Percentiles rank a stretch among this genome's conserved stretches.
phyloP scores from a whole-genome alignment of 73 alveolate species.

The Paramecium biaurelia region DNA sequence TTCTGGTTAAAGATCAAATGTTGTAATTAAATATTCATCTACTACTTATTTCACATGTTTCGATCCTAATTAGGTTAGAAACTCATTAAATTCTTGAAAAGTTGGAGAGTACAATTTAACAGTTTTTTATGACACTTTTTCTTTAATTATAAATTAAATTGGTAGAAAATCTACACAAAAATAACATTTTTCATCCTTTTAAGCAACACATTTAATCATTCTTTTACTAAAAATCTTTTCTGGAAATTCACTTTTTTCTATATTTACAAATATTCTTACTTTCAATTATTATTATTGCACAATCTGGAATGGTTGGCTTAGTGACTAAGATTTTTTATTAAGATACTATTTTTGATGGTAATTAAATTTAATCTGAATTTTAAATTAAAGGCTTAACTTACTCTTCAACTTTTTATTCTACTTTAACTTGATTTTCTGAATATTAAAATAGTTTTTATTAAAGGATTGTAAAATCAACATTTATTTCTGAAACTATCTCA shows the following conservation, averaged over 20 bases:
- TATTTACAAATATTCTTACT: neutral
- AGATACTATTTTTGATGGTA: neutral
- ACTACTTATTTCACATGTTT: neutral
- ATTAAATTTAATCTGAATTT: neutral
- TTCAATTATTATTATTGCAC: neutral
- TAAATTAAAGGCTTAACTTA: neutral
- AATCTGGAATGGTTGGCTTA: neutral
- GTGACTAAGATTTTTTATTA: neutral
- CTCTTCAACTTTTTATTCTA: neutral
- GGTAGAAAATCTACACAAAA: conserved; percentile 8
- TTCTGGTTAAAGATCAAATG: neutral
- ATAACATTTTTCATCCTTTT: neutral
- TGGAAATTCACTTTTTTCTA: conserved; percentile 5
- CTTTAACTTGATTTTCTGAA: neutral
- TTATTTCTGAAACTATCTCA: neutral
- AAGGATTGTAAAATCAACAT: neutral
- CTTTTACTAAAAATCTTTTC: neutral
- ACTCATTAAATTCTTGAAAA: neutral
- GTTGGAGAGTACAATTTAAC: neutral
- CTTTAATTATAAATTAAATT: neutral
- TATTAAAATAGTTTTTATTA: neutral
- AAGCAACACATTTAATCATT: neutral
- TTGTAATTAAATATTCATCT: neutral
- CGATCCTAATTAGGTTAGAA: neutral
- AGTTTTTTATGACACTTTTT: conserved; percentile 20